Evolutionary conservation across 2,329 filamentous ascomycete species (phyloP).

Genomic region (Xylaria multiplex): DNA sequence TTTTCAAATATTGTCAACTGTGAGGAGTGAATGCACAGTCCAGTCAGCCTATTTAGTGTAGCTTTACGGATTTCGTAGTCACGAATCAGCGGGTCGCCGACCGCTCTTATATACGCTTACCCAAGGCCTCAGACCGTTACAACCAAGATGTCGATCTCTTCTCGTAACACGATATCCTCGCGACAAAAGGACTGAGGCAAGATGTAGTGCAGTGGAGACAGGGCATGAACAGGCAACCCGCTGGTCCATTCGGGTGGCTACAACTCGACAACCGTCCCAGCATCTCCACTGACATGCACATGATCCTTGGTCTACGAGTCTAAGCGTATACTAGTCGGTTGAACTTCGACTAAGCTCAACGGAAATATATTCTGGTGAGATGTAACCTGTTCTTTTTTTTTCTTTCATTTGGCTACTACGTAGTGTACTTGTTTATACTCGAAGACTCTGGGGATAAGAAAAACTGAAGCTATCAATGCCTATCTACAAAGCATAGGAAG

Average conservation of each 20-base stretch:
- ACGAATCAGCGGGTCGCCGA: conserved; percentile 12
- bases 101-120: conserved; percentile 23
- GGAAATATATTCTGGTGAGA: background rate
- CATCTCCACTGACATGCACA: conserved; percentile 30
- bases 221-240: conserved; percentile 27
- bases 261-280: conserved; percentile 25
- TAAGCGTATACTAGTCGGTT: conserved; percentile 16
- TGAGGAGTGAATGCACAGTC: conserved; percentile 12
- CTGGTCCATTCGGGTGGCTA: conserved; percentile 23
- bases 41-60: background rate
- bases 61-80: background rate
- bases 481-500: background rate
- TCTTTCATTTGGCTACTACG: background rate
- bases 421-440: background rate
- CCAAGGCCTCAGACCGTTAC: background rate
- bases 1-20: background rate
- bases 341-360: conserved; percentile 2
- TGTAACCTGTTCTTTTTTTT: background rate
- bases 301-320: conserved; percentile 26
- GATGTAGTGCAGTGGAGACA: conserved; percentile 28
- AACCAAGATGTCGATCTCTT: conserved; percentile 18
- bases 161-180: conserved; percentile 15
- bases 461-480: no score
- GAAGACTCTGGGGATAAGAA: no score
- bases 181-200: background rate